These are phyloP conservation scores for Fraxinus cuspidata DNA, from an alignment of 257 asterid species.

Conservation along the genomic window DNA sequence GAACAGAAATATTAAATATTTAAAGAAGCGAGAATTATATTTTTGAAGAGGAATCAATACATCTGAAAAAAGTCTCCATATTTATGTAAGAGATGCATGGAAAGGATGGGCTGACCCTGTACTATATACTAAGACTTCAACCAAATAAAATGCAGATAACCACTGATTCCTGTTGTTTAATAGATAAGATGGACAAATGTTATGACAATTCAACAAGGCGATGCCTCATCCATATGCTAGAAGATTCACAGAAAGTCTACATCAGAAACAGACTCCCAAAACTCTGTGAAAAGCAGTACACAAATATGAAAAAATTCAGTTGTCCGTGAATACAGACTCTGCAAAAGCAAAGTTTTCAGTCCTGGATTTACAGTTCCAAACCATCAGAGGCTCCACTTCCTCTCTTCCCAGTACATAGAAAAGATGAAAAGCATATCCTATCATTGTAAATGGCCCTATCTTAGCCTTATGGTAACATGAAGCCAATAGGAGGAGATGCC, in stretches of 20 bases:
- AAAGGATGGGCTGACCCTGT: not conserved
- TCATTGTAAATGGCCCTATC: not conserved
- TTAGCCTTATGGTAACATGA: not conserved
- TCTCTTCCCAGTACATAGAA: not conserved
- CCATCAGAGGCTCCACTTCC: not conserved
- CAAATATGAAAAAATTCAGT: not conserved
- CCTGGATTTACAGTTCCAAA: not conserved
- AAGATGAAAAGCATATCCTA: not conserved
- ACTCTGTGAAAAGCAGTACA: not conserved
- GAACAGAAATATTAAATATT: not conserved
- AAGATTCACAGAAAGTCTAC: not conserved
- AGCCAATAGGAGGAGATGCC: not conserved
- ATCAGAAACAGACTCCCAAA: not conserved
- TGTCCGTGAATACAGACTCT: not conserved
- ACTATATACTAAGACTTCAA: not conserved
- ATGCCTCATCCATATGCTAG: not conserved
- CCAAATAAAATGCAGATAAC: not conserved
- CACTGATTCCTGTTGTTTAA: not conserved
- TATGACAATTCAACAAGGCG: not conserved
- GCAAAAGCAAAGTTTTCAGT: not conserved
- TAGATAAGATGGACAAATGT: not conserved
- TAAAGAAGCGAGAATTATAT: conserved; percentile 14
- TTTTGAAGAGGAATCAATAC: not conserved
- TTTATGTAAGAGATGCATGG: not conserved
- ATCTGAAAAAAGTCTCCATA: not conserved